Conservation (phyloP, 306 rosid genomes). For the Malus sylvestris region DNA sequence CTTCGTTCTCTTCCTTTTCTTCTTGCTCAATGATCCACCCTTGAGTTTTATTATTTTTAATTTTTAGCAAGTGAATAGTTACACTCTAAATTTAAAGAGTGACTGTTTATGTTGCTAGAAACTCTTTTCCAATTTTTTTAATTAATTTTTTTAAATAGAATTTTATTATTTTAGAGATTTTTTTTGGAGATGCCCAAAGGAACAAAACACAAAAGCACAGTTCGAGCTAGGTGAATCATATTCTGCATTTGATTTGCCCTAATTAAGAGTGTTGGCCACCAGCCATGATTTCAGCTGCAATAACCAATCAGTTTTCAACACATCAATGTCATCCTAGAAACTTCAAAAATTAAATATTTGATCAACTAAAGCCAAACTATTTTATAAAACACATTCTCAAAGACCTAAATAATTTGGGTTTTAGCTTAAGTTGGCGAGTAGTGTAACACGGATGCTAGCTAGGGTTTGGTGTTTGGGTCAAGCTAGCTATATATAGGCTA, state of each 20-base stretch:
- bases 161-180: too few relatives aligned
- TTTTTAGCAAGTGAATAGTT: too few relatives aligned
- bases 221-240: background rate
- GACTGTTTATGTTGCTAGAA: too few relatives aligned
- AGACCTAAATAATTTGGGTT: background rate
- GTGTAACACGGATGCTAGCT: background rate
- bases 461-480: background rate
- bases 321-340: conserved; percentile 8
- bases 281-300: conserved; percentile 18
- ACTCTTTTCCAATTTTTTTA: too few relatives aligned
- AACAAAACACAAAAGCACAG: background rate
- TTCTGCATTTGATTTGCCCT: conserved; percentile 8
- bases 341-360: background rate
- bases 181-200: background rate
- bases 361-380: background rate
- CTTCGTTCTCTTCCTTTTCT: too few relatives aligned
- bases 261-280: background rate
- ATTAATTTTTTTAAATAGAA: too few relatives aligned
- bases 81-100: too few relatives aligned
- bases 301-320: conserved; percentile 30
- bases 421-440: background rate
- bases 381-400: background rate
- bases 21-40: too few relatives aligned
- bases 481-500: background rate
- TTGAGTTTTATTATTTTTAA: too few relatives aligned